Conservation (phyloP, 345 rosid genomes). For the Geranium brycei region DNA sequence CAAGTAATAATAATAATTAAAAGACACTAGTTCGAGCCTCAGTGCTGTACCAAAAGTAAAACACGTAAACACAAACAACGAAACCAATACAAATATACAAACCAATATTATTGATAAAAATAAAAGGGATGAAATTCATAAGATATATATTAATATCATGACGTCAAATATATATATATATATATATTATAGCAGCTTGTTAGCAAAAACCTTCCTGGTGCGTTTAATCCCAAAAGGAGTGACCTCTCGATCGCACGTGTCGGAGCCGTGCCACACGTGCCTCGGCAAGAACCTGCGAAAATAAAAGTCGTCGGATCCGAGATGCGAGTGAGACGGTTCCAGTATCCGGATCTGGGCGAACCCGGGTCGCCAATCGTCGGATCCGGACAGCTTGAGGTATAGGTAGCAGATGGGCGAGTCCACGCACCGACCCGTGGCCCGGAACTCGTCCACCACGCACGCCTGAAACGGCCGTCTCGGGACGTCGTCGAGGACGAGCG, state of each 20-base stretch:
- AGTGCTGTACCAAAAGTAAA: no score
- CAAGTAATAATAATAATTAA: no score
- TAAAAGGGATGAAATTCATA: neutral
- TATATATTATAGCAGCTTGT: slow-evolving; percentile 1
- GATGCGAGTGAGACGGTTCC: slow-evolving; percentile 13
- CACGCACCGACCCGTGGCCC: slow-evolving; percentile 22
- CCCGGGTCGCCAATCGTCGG: slow-evolving; percentile 47
- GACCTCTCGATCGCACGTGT: slow-evolving; percentile 28
- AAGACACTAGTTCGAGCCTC: no score
- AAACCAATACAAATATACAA: neutral
- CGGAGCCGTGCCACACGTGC: slow-evolving; percentile 38
- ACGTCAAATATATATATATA: neutral
- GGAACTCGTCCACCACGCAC: slow-evolving; percentile 37
- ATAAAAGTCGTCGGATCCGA: slow-evolving; percentile 27
- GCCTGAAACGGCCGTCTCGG: slow-evolving; percentile 37
- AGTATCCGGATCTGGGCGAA: slow-evolving; percentile 23
- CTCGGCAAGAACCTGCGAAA: slow-evolving; percentile 35
- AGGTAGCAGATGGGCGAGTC: slow-evolving; percentile 29
- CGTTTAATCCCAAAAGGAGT: slow-evolving; percentile 36
- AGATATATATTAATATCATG: neutral
- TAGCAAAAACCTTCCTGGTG: slow-evolving; percentile 17
- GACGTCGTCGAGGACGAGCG: slow-evolving; percentile 20
- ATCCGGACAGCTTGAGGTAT: slow-evolving; percentile 26
- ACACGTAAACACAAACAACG: no score
- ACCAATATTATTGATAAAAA: neutral